These are phyloP conservation scores for Zhuliangozyma parablackwelliae DNA, from an alignment of 1,139 yeast genomes.

Conservation along the genomic window DNA sequence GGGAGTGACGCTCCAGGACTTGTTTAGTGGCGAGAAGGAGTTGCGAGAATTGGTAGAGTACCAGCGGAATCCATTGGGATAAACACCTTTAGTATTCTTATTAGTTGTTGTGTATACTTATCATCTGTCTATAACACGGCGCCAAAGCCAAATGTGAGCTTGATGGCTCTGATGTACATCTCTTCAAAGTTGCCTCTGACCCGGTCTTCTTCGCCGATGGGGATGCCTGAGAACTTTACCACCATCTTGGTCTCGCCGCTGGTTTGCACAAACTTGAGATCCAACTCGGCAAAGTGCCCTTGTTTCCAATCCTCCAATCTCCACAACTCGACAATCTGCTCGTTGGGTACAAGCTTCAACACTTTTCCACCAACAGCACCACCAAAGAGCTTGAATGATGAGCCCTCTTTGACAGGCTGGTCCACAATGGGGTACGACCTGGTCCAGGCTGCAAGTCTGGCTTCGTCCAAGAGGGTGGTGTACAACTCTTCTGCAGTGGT, in stretches of 20 bases:
- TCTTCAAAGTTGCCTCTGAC: constrained; percentile 83
- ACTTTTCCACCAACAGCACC: constrained; percentile 82
- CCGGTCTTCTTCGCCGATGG: constrained; percentile 93
- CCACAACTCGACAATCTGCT: constrained; percentile 73
- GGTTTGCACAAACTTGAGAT: constrained; percentile 67
- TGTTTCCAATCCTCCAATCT: constrained; percentile 83
- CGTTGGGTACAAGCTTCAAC: constrained; percentile 52
- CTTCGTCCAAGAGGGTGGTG: constrained; percentile 68
- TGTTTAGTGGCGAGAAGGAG: constrained; percentile 2
- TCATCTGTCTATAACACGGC: constrained; percentile 50
- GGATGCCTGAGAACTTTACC: constrained; percentile 84
- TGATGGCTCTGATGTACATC: constrained; percentile 82
- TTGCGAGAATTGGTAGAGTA: background rate
- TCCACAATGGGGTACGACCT: constrained; percentile 67
- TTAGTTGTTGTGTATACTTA: background rate
- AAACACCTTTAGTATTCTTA: background rate
- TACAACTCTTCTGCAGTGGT: constrained; percentile 85
- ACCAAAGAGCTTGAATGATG: constrained; percentile 70
- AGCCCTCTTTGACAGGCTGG: constrained; percentile 53
- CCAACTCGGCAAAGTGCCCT: constrained; percentile 72
- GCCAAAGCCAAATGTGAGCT: constrained; percentile 89
- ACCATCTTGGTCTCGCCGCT: constrained; percentile 76
- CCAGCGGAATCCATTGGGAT: background rate
- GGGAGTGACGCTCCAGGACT: constrained; percentile 1
- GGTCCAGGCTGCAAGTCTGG: constrained; percentile 84